These are phyloP conservation scores for Gypsophila paniculata DNA, from an alignment of 179 eudicot species.

Conservation along the genomic window DNA sequence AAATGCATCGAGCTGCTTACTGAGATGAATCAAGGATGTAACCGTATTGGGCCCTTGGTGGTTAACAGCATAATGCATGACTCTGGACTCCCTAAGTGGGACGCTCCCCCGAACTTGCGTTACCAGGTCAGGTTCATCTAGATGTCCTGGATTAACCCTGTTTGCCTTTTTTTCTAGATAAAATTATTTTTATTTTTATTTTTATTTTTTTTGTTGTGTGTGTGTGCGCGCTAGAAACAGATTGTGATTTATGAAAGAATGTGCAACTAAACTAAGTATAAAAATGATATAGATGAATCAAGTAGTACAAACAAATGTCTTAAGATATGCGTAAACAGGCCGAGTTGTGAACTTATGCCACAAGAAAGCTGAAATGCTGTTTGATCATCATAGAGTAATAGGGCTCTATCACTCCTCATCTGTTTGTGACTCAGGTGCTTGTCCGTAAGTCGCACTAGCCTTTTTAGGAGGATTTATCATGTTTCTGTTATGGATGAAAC, in stretches of 20 bases:
- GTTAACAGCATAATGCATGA: slow-evolving; percentile 55
- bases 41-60: slow-evolving; percentile 73
- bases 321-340: background rate
- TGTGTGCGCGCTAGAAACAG: background rate
- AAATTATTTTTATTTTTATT: background rate
- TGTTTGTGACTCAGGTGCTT: background rate
- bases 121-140: slow-evolving; percentile 49
- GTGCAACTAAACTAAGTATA: background rate
- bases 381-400: background rate
- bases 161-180: background rate
- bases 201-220: no score
- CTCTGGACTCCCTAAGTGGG: slow-evolving; percentile 36
- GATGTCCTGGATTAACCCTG: background rate
- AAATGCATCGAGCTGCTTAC: slow-evolving; percentile 45
- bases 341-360: background rate
- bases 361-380: background rate
- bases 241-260: slow-evolving; percentile 3
- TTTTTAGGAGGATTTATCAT: background rate
- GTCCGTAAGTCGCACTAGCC: background rate
- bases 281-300: background rate
- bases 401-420: background rate
- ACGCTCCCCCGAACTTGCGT: slow-evolving; percentile 45
- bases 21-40: slow-evolving; percentile 50
- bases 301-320: background rate
- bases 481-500: background rate